These are phyloP conservation scores for Aspergillus sp. DNA, from an alignment of 2,329 filamentous ascomycete genomes.

Conservation along the genomic window DNA sequence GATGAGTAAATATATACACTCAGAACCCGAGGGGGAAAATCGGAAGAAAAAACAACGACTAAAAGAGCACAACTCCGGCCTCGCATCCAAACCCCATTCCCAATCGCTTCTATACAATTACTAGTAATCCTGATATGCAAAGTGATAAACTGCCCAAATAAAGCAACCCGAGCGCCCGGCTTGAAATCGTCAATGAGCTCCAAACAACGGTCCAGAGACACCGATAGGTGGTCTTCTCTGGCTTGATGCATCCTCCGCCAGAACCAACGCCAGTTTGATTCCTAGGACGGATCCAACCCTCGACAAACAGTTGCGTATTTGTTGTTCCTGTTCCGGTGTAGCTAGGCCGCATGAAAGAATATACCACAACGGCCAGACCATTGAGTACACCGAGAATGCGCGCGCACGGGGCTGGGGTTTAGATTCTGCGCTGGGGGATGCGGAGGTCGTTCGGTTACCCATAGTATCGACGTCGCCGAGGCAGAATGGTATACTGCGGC, in stretches of 20 bases:
- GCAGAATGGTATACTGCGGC: slow-evolving; percentile 35
- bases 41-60: background rate
- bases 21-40: background rate
- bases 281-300: slow-evolving; percentile 33
- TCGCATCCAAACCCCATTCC: background rate
- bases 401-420: slow-evolving; percentile 23
- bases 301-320: slow-evolving; percentile 27
- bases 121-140: background rate
- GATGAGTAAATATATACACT: background rate
- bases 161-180: background rate
- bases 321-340: slow-evolving; percentile 28
- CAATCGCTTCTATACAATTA: background rate
- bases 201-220: background rate
- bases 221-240: background rate
- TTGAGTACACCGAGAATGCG: slow-evolving; percentile 32
- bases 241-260: slow-evolving; percentile 21
- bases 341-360: slow-evolving; percentile 34
- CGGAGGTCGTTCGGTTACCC: slow-evolving; percentile 24
- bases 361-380: slow-evolving; percentile 42
- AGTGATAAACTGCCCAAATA: background rate
- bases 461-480: slow-evolving; percentile 33
- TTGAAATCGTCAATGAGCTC: background rate
- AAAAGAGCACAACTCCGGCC: background rate
- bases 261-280: slow-evolving; percentile 34
- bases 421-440: slow-evolving; percentile 1